Evolutionary conservation across 2,329 filamentous ascomycete genomes (phyloP).

Genomic region (Cryphonectria japonica): DNA sequence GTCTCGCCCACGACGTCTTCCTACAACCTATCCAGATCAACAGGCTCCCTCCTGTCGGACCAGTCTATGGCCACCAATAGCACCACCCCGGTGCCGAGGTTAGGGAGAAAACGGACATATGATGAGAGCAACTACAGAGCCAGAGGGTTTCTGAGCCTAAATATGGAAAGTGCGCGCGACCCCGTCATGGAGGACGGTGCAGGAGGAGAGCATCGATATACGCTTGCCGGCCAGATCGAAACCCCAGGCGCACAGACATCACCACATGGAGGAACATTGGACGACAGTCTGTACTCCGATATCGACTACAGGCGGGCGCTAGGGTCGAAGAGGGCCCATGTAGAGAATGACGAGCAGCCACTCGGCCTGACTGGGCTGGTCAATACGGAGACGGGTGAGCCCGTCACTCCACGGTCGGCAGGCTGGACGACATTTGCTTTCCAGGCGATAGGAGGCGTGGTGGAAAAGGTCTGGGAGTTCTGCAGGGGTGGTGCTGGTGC

Average conservation of each 20-base stretch:
- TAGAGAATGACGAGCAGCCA: slow-evolving; percentile 43
- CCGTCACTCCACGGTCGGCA: slow-evolving; percentile 36
- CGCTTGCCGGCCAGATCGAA: slow-evolving; percentile 58
- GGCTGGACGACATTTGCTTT: slow-evolving; percentile 65
- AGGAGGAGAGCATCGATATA: slow-evolving; percentile 45
- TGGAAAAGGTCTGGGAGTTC: slow-evolving; percentile 83
- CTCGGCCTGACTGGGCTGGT: slow-evolving; percentile 39
- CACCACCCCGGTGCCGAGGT: slow-evolving; percentile 37
- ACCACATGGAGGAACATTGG: slow-evolving; percentile 43
- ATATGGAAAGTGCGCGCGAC: slow-evolving; percentile 36
- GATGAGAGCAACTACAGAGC: slow-evolving; percentile 33
- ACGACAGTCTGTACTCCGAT: slow-evolving; percentile 61
- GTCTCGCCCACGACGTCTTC: slow-evolving; percentile 34
- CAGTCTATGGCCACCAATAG: slow-evolving; percentile 36
- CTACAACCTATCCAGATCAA: slow-evolving; percentile 41
- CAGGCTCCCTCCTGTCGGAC: slow-evolving; percentile 45
- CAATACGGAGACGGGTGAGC: slow-evolving; percentile 34
- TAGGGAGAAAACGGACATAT: slow-evolving; percentile 52
- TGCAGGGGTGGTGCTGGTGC: slow-evolving; percentile 71
- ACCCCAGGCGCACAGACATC: slow-evolving; percentile 44
- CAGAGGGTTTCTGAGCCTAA: slow-evolving; percentile 32
- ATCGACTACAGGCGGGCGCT: slow-evolving; percentile 58
- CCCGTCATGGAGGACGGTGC: slow-evolving; percentile 31
- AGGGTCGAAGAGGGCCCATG: slow-evolving; percentile 49
- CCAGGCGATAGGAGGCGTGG: slow-evolving; percentile 65